These are phyloP conservation scores for Phaffia australis DNA, from an alignment of 768 basidiomycete genomes.

Conservation along the genomic window DNA sequence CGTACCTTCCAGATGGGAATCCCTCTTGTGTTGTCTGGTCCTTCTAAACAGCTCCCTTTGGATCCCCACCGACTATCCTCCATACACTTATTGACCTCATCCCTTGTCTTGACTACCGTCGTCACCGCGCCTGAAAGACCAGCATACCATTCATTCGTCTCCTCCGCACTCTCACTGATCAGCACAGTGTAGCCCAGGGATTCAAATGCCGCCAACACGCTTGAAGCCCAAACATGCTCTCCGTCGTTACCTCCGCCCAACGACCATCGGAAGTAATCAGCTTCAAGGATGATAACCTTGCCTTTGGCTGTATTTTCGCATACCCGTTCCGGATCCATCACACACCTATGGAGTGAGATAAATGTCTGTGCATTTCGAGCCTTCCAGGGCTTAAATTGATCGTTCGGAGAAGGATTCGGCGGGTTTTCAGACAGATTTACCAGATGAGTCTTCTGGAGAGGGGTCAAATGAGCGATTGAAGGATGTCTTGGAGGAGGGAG, in stretches of 20 bases:
- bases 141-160: conserved; percentile 20
- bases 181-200: conserved; percentile 21
- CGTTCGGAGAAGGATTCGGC: not conserved
- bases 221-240: conserved; percentile 23
- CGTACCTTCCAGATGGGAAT: conserved; percentile 25
- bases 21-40: conserved; percentile 14
- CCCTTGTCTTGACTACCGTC: conserved; percentile 53
- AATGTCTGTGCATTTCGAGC: conserved; percentile 1
- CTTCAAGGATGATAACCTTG: conserved; percentile 21
- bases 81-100: conserved; percentile 93
- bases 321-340: conserved; percentile 5
- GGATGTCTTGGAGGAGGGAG: conserved; percentile 18
- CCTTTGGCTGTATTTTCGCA: conserved; percentile 16
- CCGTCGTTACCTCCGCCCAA: conserved; percentile 17
- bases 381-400: conserved; percentile 3
- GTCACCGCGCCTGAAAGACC: conserved; percentile 17
- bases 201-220: conserved; percentile 10
- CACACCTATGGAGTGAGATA: conserved; percentile 14
- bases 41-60: conserved; percentile 17
- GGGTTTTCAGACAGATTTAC: not conserved
- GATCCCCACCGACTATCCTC: not conserved
- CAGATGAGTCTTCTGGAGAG: conserved; percentile 15
- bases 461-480: conserved; percentile 17
- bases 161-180: conserved; percentile 12
- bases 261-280: conserved; percentile 20